Evolutionary conservation across 1,284 basidiomycete species (phyloP).

Genomic region (Rhodotorula sp.): DNA sequence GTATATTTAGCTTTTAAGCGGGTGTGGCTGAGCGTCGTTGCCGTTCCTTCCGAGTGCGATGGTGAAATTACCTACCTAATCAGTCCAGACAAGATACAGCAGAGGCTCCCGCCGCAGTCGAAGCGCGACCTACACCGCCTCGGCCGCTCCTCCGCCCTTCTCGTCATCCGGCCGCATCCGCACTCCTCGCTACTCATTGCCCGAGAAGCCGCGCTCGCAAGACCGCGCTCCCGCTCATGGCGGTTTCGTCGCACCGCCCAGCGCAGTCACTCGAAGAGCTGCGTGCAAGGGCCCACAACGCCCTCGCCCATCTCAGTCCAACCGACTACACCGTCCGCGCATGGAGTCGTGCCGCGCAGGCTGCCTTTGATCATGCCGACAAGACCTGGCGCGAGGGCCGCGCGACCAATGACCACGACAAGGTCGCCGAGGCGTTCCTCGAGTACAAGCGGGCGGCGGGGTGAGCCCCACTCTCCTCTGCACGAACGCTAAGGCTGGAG

Average conservation of each 20-base stretch:
- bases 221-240: background rate
- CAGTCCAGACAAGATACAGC: too few species aligned
- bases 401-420: background rate
- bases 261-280: conserved; percentile 17
- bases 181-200: too few species aligned
- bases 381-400: conserved; percentile 12
- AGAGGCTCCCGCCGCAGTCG: too few species aligned
- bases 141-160: too few species aligned
- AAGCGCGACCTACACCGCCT: too few species aligned
- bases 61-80: too few species aligned
- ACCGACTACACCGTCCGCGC: conserved; percentile 32
- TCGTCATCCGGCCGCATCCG: background rate
- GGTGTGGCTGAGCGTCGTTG: too few species aligned
- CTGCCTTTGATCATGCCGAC: conserved; percentile 27
- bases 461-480: conserved; percentile 21
- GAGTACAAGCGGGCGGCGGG: conserved; percentile 37
- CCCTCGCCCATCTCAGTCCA: conserved; percentile 11
- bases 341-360: conserved; percentile 36
- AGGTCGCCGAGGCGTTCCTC: conserved; percentile 37
- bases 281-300: conserved; percentile 4
- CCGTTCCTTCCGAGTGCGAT: too few species aligned
- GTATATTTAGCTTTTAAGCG: background rate
- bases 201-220: too few species aligned
- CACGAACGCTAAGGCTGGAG: too few species aligned
- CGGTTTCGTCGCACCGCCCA: background rate